Percentiles rank a stretch among this genome's conserved stretches.
Evolutionary conservation across 2,329 filamentous ascomycete species (phyloP).

Genomic region (Phoma sp.): DNA sequence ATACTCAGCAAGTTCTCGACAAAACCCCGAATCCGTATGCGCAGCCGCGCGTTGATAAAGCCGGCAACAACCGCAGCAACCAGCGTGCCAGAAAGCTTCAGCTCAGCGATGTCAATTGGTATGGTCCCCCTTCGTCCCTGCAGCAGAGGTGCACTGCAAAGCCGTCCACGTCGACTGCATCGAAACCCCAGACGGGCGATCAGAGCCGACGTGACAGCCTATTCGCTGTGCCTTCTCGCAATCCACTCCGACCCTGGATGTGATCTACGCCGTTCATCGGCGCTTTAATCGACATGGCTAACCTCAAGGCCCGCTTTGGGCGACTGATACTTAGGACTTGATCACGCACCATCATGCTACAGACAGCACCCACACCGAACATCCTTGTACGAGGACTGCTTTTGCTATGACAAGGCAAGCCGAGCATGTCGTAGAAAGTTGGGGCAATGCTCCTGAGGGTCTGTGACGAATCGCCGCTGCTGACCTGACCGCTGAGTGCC

Average conservation of each 20-base stretch:
- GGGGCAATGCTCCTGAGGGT: neutral
- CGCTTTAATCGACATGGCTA: slow-evolving; percentile 26
- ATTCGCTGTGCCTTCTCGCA: slow-evolving; percentile 11
- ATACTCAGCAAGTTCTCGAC: slow-evolving; percentile 47
- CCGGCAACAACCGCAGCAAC: slow-evolving; percentile 69
- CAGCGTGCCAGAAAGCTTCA: slow-evolving; percentile 90
- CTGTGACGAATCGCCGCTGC: neutral
- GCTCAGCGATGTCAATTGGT: slow-evolving; percentile 98
- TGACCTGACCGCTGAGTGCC: neutral
- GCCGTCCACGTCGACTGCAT: slow-evolving; percentile 13
- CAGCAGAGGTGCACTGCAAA: slow-evolving; percentile 18
- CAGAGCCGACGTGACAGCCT: slow-evolving; percentile 20
- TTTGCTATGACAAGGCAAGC: slow-evolving; percentile 4
- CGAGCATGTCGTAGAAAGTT: neutral
- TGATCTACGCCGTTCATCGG: slow-evolving; percentile 15
- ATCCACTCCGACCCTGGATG: slow-evolving; percentile 4
- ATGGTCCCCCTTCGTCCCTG: slow-evolving; percentile 51
- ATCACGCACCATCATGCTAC: slow-evolving; percentile 29
- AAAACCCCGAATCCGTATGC: slow-evolving; percentile 52
- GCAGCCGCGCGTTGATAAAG: slow-evolving; percentile 60
- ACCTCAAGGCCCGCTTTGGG: slow-evolving; percentile 35
- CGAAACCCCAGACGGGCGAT: slow-evolving; percentile 13
- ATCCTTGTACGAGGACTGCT: slow-evolving; percentile 9
- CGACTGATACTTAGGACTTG: slow-evolving; percentile 39
- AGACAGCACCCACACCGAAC: slow-evolving; percentile 28